Evolutionary conservation across 805 yeast species (phyloP), one percentile per base, ranked within the genome.

Genomic region (Spathaspora passalidarum): DNA sequence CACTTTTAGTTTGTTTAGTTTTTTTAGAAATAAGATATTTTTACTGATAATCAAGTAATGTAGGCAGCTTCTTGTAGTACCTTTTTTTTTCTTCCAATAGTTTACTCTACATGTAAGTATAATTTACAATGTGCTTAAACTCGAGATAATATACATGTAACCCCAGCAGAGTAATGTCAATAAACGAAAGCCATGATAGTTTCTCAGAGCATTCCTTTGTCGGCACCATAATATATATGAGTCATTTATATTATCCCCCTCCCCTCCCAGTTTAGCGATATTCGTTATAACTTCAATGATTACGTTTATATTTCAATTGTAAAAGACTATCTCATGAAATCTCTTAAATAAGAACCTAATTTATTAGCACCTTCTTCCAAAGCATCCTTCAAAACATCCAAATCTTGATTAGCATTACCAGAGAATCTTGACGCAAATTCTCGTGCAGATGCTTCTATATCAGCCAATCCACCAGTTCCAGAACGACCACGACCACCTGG

Each of bases 351-450:
- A 22, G 84, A 86, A 22, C 95, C 88, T 46, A 92, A 73, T 67
- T 88, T 90, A 60, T 84, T 86, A 19, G 97, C 98, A 48, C 98
- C 98, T 54, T 82, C 87, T 66, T 92, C 98, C 52, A 94, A 77
- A 13, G 90, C 97, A 65, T 88, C 96, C 69, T 88, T 90, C 60
- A 94, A 70, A 47, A 84, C 89, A 41, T 86, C 89, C 61, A 94
- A 72, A 66, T 94, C 99, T 59, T 94, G 96, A 56, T 83, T 84
- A n/a, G 92, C 84, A 47, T 85, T 82, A 42, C 84, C 82, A 44
- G 84, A 75, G 59, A 88, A 82, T 51, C 83, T 79, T 36, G 81
- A 76, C 1, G 88, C 88, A 58, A 82, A 69, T 45, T 81, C 87
- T 55, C 82, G 69, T 7, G 84, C 84, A 42, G 73, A 61, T 52